Evolutionary conservation across 106 monocot genomes (phyloP).

Genomic region (Cymbidium sinense): DNA sequence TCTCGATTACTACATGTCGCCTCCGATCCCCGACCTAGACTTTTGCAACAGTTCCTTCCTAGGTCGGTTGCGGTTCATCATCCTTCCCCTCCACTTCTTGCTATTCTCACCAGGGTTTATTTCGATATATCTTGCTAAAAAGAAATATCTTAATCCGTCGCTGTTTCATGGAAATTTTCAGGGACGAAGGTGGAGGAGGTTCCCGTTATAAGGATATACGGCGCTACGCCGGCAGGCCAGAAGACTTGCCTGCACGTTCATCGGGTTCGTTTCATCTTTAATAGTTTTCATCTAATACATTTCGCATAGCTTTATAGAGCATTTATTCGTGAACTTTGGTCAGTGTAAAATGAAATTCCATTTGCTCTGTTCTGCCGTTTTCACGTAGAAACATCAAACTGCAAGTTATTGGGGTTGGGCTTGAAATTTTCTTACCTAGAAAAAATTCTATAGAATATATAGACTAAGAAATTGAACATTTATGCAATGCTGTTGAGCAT

Average conservation of each 20-base stretch:
- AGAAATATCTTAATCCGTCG: neutral
- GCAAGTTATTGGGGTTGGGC: neutral
- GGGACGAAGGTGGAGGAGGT: conserved; percentile 69
- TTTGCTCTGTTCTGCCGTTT: no score
- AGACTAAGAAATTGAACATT: neutral
- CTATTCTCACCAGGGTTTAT: neutral
- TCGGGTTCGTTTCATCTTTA: conserved; percentile 35
- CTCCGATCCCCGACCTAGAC: conserved; percentile 68
- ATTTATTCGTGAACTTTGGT: neutral
- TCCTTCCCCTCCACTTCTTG: neutral
- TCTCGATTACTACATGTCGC: conserved; percentile 92
- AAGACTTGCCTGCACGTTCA: conserved; percentile 94
- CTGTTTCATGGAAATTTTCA: conserved; percentile 12
- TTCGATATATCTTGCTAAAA: neutral
- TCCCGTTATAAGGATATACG: conserved; percentile 83
- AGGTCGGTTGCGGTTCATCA: conserved; percentile 20
- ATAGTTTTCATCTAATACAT: neutral
- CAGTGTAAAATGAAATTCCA: neutral
- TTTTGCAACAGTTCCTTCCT: conserved; percentile 66
- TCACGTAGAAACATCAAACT: no score
- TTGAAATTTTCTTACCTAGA: neutral
- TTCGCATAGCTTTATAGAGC: neutral
- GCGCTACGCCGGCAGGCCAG: conserved; percentile 82
- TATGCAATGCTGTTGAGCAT: neutral
- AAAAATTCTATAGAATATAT: neutral